Base-by-base conservation (phyloP, 2,329 filamentous ascomycete species). In the Pyrenochaeta sp. region DNA sequence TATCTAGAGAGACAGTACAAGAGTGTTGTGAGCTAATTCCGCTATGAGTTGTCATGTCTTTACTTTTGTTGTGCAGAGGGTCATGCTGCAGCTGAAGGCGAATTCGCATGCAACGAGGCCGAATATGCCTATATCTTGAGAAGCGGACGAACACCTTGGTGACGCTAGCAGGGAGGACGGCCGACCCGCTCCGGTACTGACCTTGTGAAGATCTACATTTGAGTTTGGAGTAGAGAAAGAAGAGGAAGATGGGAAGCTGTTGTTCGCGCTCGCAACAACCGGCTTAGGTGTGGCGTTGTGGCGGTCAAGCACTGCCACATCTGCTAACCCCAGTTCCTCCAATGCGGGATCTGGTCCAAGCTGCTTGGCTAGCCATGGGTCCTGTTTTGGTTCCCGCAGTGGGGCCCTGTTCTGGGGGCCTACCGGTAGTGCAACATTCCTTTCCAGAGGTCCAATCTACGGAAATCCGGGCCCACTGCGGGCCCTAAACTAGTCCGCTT, bases 101-200 rank as follows among this genome's bases (percentile, higher is more conserved):
- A 27, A 27, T 27, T 27, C 9, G 23, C 23, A 27, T 27, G 23
- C 23, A 9, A 27, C 23, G 23, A 27, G 23, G 23, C 23, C 9
- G 23, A 27, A 27, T 27, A 27, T 27, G 23, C 23, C 9, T 27
- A 27, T 27, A 27, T 27, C 23, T 27, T 27, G 23, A 27, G 23
- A 27, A 27, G 23, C 23, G 23, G 23, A 27, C 23, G 23, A 27
- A 47, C 73, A 77, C 30, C 75, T 75, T 2, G 73, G 61, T 27
- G 23, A 27, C 23, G 23, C 23, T 27, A 27, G 23, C 23, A 42
- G 73, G 73, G 3, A 75, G 72, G 23, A 27, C 9, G 23, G 23
- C 23, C 23, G 23, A 27, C 23, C 23, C 23, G 23, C 23, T 27
- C 23, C 23, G 23, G 23, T 9, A 5, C 4, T 27, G 9, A 9